A percentile compares a stretch with the other conserved stretches of the same genome.
phyloP scores from a whole-genome alignment of 306 rosid genomes.

The Ammopiptanthus mongolicus region DNA sequence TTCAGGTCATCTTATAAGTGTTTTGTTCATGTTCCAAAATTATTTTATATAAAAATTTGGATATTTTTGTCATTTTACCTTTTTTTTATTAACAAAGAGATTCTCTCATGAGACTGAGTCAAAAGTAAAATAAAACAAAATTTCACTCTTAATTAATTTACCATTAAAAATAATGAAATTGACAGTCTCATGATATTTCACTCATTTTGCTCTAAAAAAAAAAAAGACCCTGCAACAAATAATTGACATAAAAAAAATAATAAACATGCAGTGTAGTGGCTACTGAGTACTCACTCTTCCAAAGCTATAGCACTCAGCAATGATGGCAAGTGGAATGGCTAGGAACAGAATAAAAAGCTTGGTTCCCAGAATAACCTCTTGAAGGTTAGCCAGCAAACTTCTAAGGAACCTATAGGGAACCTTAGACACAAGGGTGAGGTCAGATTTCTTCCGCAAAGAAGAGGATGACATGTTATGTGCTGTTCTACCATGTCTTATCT shows the following conservation, averaged over 20 bases:
- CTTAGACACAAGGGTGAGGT: slow-evolving; percentile 47
- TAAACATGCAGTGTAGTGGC: too few relatives aligned
- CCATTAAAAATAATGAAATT: too few relatives aligned
- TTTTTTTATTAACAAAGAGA: too few relatives aligned
- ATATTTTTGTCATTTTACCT: neutral
- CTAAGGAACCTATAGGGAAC: slow-evolving; percentile 39
- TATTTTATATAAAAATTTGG: neutral
- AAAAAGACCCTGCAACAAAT: too few relatives aligned
- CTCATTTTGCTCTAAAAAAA: too few relatives aligned
- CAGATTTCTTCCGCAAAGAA: slow-evolving; percentile 72
- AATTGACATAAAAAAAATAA: too few relatives aligned
- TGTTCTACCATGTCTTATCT: slow-evolving; percentile 46
- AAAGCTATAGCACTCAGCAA: slow-evolving; percentile 41
- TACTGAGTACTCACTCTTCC: slow-evolving; percentile 52
- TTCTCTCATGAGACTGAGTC: too few relatives aligned
- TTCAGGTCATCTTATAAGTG: neutral
- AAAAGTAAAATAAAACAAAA: too few relatives aligned
- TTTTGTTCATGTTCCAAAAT: neutral
- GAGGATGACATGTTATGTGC: slow-evolving; percentile 78
- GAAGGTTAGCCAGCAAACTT: slow-evolving; percentile 43
- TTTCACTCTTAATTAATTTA: too few relatives aligned
- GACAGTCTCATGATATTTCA: too few relatives aligned
- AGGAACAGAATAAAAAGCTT: slow-evolving; percentile 75
- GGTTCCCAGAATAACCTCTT: slow-evolving; percentile 80
- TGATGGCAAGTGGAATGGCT: slow-evolving; percentile 63